A percentile compares a stretch with the other conserved stretches of the same genome.
Conservation (phyloP, 306 rosid species). For the Begonia fuchsioides region DNA sequence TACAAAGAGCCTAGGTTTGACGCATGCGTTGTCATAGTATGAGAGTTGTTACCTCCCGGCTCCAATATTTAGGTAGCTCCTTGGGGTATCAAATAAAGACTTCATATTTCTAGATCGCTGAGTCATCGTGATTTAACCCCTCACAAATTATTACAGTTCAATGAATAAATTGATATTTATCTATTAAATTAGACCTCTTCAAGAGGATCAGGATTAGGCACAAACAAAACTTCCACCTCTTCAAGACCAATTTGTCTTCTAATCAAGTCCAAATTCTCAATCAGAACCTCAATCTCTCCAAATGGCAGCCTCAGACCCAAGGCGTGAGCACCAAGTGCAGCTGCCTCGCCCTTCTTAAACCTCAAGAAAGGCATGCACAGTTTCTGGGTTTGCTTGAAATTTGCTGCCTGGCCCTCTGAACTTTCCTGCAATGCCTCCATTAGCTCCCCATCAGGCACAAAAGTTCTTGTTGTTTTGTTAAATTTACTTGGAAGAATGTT, state of each 20-base stretch:
- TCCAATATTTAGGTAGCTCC: too few species aligned
- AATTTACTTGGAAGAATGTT: conserved; percentile 47
- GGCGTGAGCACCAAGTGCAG: conserved; percentile 56
- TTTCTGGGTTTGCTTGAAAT: conserved; percentile 53
- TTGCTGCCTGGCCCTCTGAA: conserved; percentile 41
- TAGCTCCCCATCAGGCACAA: conserved; percentile 44
- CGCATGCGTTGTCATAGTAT: too few species aligned
- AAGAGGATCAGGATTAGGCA: conserved; percentile 32
- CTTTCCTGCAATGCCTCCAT: conserved; percentile 42
- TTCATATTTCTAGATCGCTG: too few species aligned
- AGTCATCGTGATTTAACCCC: too few species aligned
- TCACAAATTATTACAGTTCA: too few species aligned
- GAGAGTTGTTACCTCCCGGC: too few species aligned
- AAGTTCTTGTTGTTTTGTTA: conserved; percentile 22
- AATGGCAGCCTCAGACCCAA: conserved; percentile 62
- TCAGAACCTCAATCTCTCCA: conserved; percentile 74
- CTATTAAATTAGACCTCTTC: too few species aligned
- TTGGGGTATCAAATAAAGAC: too few species aligned
- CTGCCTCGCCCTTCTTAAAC: conserved; percentile 65
- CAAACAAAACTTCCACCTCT: conserved; percentile 52
- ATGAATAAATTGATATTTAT: too few species aligned
- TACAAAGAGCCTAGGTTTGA: too few species aligned
- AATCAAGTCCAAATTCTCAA: conserved; percentile 60
- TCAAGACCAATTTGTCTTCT: conserved; percentile 69
- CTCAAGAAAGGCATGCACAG: conserved; percentile 77